phyloP scores from a whole-genome alignment of 2,329 filamentous ascomycete species.

The Phialemonium atrogriseum region DNA sequence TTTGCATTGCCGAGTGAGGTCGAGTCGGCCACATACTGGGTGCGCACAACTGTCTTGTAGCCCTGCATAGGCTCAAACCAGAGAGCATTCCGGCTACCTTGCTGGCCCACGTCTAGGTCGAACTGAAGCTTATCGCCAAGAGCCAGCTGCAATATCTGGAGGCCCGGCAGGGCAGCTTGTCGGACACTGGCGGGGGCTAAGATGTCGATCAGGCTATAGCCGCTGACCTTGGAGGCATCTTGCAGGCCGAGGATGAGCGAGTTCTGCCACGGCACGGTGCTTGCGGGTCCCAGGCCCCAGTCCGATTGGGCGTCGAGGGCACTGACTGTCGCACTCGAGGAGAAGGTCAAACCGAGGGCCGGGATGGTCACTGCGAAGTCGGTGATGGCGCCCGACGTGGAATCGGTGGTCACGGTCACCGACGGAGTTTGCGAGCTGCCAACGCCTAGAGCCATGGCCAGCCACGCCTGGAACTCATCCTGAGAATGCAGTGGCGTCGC shows the following conservation, averaged over 20 bases:
- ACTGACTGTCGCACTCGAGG: background rate
- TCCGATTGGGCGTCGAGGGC: background rate
- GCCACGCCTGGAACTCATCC: too few relatives aligned
- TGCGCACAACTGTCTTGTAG: background rate
- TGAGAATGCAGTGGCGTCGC: too few relatives aligned
- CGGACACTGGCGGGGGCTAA: background rate
- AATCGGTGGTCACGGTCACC: too few relatives aligned
- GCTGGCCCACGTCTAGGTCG: too few relatives aligned
- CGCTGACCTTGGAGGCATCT: background rate
- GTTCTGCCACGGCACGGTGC: background rate
- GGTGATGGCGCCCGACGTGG: too few relatives aligned
- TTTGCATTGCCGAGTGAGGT: background rate
- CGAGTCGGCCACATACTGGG: slow-evolving; percentile 1
- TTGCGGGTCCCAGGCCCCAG: background rate
- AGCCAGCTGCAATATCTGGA: background rate
- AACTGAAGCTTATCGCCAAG: background rate
- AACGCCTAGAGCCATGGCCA: too few relatives aligned
- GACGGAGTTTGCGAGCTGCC: too few relatives aligned
- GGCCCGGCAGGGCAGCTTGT: background rate
- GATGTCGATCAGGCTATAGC: background rate
- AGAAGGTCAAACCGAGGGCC: slow-evolving; percentile 1
- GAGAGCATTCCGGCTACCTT: too few relatives aligned
- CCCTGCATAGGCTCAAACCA: too few relatives aligned
- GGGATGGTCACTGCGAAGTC: too few relatives aligned
- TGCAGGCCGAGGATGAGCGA: slow-evolving; percentile 1